A percentile compares a stretch with the other conserved stretches of the same genome.
phyloP scores from a whole-genome alignment of 2,329 filamentous ascomycete genomes.

The Chalaropsis ovoidea region DNA sequence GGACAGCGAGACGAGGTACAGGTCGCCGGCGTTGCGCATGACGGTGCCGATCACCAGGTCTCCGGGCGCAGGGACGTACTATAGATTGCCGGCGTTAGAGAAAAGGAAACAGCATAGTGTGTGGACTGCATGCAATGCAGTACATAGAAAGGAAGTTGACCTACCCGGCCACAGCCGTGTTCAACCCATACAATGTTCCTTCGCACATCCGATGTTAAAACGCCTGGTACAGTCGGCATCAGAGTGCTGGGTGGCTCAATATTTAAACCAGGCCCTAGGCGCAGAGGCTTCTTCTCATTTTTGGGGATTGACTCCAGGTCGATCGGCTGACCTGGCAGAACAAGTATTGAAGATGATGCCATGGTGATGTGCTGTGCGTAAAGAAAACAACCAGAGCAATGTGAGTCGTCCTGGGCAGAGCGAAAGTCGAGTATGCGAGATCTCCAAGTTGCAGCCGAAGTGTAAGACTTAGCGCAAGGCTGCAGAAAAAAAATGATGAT shows the following conservation, averaged over 20 bases:
- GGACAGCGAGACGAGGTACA: conserved; percentile 69
- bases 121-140: background rate
- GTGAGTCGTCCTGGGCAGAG: background rate
- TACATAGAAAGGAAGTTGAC: conserved; percentile 30
- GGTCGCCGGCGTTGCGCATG: conserved; percentile 62
- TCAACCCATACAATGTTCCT: conserved; percentile 76
- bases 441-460: background rate
- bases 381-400: background rate
- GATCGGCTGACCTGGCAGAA: conserved; percentile 74
- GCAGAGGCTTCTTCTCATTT: conserved; percentile 58
- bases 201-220: conserved; percentile 55
- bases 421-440: background rate
- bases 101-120: background rate
- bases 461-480: conserved; percentile 12
- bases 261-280: conserved; percentile 73
- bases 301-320: conserved; percentile 56
- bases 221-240: conserved; percentile 56
- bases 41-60: conserved; percentile 86
- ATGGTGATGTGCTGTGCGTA: conserved; percentile 34
- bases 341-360: conserved; percentile 49
- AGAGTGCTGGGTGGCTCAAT: conserved; percentile 69
- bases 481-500: conserved; percentile 20
- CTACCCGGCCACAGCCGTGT: conserved; percentile 56
- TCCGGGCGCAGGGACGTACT: conserved; percentile 71
- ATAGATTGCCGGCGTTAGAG: conserved; percentile 25